Conservation (phyloP, 345 rosid genomes). For the Gossypium sturtianum region DNA sequence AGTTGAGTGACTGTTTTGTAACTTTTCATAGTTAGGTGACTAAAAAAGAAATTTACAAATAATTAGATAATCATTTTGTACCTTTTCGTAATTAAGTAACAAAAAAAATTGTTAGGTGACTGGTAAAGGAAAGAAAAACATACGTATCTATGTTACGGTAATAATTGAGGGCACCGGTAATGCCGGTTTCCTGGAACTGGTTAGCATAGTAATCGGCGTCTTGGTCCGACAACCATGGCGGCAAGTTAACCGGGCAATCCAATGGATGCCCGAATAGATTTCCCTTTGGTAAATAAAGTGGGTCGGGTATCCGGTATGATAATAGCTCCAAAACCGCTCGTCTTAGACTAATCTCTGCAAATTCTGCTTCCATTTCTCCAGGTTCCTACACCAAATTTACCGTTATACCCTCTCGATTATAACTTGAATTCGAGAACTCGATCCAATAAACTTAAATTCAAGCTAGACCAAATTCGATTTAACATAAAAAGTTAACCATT, state of each 20-base stretch:
- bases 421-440: too few species aligned
- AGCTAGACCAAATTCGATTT: too few species aligned
- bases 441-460: too few species aligned
- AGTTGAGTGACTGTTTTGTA: too few species aligned
- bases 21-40: too few species aligned
- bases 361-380: conserved; percentile 10
- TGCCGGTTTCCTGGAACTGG: not conserved
- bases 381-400: not conserved
- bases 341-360: not conserved
- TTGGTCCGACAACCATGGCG: not conserved
- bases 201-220: not conserved
- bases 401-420: too few species aligned
- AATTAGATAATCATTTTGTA: too few species aligned
- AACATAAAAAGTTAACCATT: too few species aligned
- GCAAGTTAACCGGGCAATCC: not conserved
- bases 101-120: too few species aligned
- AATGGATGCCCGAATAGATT: not conserved
- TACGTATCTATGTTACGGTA: conserved; percentile 1
- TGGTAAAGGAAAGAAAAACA: not conserved
- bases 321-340: not conserved
- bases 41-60: too few species aligned
- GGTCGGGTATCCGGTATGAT: not conserved
- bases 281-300: not conserved
- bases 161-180: not conserved
- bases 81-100: too few species aligned